phyloP scores from a whole-genome alignment of 345 rosid genomes.

The Hypericum androsaemum region DNA sequence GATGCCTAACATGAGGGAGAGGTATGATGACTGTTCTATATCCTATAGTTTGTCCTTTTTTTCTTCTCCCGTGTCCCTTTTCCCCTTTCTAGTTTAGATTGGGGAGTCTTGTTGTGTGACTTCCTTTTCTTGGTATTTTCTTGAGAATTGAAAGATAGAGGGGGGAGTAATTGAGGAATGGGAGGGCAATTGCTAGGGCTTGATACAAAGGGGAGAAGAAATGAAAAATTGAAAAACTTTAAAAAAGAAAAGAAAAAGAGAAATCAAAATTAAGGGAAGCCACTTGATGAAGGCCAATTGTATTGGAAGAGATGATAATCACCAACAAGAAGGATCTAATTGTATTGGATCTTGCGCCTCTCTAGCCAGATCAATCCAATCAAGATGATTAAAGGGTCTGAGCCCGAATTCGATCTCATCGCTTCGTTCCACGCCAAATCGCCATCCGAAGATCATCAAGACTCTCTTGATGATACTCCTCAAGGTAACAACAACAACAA shows the following conservation, averaged over 20 bases:
- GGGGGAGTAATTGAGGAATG: too few relatives aligned
- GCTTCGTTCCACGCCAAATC: conserved; percentile 24
- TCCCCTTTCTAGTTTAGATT: too few relatives aligned
- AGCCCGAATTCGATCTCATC: conserved; percentile 43
- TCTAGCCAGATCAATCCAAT: conserved; percentile 23
- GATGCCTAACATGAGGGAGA: conserved; percentile 70
- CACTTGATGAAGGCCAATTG: conserved; percentile 40
- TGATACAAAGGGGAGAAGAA: too few relatives aligned
- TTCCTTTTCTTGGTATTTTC: too few relatives aligned
- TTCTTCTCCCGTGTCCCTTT: too few relatives aligned
- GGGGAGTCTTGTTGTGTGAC: too few relatives aligned
- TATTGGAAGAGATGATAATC: not conserved
- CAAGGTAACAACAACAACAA: conserved; percentile 11
- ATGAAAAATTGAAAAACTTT: too few relatives aligned
- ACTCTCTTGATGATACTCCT: too few relatives aligned
- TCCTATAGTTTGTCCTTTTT: too few relatives aligned
- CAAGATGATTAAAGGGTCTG: conserved; percentile 8
- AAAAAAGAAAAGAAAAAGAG: not conserved
- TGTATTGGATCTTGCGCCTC: conserved; percentile 55
- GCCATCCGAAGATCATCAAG: not conserved
- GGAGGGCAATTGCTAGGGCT: too few relatives aligned
- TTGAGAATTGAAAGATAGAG: too few relatives aligned
- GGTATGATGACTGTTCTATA: conserved; percentile 27
- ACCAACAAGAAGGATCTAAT: conserved; percentile 6
- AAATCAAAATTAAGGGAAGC: too few relatives aligned